Evolutionary conservation across 768 basidiomycete species (phyloP), one percentile per base, ranked within the genome.

Genomic region (Lactarius vividus): DNA sequence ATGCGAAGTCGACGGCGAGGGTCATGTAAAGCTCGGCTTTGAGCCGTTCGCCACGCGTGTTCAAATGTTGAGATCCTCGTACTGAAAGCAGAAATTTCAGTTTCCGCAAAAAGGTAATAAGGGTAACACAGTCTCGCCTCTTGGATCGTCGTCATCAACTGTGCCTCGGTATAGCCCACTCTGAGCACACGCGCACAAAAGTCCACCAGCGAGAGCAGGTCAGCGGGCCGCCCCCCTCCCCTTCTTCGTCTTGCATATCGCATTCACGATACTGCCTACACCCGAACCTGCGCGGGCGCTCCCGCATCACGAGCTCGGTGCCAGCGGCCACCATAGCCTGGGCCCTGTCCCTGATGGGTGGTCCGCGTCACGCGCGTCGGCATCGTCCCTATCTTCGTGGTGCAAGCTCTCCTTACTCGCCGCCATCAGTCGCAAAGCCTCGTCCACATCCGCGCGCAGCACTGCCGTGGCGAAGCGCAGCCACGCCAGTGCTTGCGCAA

Each of bases 361-460:
- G 74, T 98, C 96, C 4, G 81, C 80, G 37, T 89, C 89, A 33
- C 79, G 77, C 23, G 29, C 57, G 33, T 79, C 79, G 9, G 75
- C 77, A 37, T 86, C 88, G 53, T 82, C 82, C 49, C 90, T 88
- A 26, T 86, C 85, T 15, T 93, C 92, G 54, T 96, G 92, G 62
- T 87, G 82, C 70, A 99, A 78, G 73, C 89, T 93, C 73, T 92
- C 91, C 77, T 98, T 99, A 78, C 91, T 94, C 71, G 91, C 94
- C 64, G 94, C 94, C 96, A 99, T 98, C 67, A 99, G 80, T 42
- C 97, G 88, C 68, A 99, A 80, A 2, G 97, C 97, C 77, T 98
- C 97, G 73, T 98, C 95, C 16, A 99, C 95, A 74, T 99, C 97
- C 46, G 84, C 82, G 62, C 88, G 86, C 59, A 87, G 87, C 44